Percentiles rank a stretch among this genome's conserved stretches.
phyloP scores from a whole-genome alignment of 2,329 filamentous ascomycete genomes.

The Tympanopsis confertula region DNA sequence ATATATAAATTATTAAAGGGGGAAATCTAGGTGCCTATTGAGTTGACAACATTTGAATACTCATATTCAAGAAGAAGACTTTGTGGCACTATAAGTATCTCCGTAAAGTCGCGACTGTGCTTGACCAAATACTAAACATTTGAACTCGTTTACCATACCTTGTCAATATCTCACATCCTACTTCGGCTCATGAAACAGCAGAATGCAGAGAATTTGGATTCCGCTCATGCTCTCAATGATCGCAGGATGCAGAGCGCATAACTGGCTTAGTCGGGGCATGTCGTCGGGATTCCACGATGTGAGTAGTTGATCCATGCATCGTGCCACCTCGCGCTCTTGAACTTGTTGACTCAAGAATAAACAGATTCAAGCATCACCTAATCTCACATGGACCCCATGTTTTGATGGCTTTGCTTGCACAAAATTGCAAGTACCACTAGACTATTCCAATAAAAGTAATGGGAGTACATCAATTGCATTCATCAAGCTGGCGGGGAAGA shows the following conservation, averaged over 20 bases:
- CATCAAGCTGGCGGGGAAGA: constrained; percentile 15
- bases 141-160: too few species aligned
- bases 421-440: constrained; percentile 15
- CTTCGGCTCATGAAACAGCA: too few species aligned
- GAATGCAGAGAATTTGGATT: constrained; percentile 5
- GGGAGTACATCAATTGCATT: constrained; percentile 16
- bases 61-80: background rate
- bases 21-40: background rate
- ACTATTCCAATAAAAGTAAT: constrained; percentile 13
- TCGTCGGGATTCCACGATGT: constrained; percentile 9
- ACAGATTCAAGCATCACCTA: constrained; percentile 16
- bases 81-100: background rate
- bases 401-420: constrained; percentile 16
- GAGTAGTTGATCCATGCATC: constrained; percentile 3
- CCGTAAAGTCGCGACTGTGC: background rate
- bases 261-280: constrained; percentile 8
- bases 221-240: constrained; percentile 7
- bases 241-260: constrained; percentile 10
- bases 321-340: constrained; percentile 3
- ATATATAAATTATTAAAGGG: background rate
- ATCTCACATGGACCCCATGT: constrained; percentile 17
- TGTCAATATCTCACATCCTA: too few species aligned
- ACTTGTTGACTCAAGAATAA: constrained; percentile 5
- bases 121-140: background rate
- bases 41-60: background rate